Base-by-base conservation (phyloP, 306 rosid species). In the Neltuma alba region DNA sequence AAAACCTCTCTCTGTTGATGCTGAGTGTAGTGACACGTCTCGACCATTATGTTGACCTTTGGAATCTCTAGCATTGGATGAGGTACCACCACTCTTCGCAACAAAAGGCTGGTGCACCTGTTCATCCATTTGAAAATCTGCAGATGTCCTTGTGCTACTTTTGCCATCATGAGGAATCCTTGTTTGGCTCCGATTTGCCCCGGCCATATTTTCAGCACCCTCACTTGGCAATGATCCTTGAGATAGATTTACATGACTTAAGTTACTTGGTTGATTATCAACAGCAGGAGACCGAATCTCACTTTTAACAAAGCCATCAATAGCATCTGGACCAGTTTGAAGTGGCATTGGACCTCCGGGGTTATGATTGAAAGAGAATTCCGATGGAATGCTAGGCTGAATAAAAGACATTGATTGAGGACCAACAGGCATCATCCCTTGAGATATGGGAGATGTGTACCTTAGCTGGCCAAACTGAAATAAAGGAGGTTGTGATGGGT, bases 391-490 rank as follows among this genome's bases (percentile, higher is more conserved):
- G 83, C 82, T 89, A 78, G 97, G 86, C 48, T 88, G 95, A 87
- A 89, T 87, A 87, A 80, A 95, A 57, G 99, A 79, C 94, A 91
- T 76, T 21, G 95, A 80, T 60, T 89, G 99, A 78, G 91, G 87
- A 92, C 89, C 90, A 78, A 90, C 78, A 70, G 98, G 90, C 88
- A 92, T 61, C 54, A 94, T 78, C 75, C 97, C 98, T 83, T 92
- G 96, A 67, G 92, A 87, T 76, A 83, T 78, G 14, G 97, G 89
- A 79, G 98, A 88, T 48, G 97, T 41, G 74, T 91, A 91, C 86
- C 95, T 86, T 28, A 92, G 85, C 95, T 91, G 99, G 70, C 99
- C 99, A 91, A 95, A 95, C 85, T 92, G 99, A 88, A 95, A 95
- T 57, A 92, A 88, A 76, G 97, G 98, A 82, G 96, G 82, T 80